Percentiles rank a stretch among this genome's conserved stretches.
Conservation (phyloP, 2,329 filamentous ascomycete species). For the Hypoxylon sp. region DNA sequence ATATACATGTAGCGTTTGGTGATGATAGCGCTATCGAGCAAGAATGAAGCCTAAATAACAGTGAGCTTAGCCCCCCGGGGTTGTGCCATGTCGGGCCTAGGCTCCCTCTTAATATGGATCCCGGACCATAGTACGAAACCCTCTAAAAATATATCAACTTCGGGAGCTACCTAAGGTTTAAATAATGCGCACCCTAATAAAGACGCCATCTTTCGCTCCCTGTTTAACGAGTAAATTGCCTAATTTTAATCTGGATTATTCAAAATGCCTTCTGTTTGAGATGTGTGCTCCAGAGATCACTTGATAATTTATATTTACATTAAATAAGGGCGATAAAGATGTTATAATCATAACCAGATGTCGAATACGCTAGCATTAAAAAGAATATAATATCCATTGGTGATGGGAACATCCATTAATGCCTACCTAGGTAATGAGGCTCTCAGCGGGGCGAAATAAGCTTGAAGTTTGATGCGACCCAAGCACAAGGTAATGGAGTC, state of each 20-base stretch:
- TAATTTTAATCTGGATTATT: background rate
- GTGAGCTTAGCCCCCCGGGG: background rate
- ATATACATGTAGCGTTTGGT: no score
- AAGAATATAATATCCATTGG: no score
- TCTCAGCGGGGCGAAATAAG: conserved; percentile 20
- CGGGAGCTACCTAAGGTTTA: background rate
- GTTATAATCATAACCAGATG: background rate
- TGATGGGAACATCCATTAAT: no score
- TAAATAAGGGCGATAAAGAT: background rate
- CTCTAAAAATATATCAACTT: background rate
- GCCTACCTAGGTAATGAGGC: conserved; percentile 13
- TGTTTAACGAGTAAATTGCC: background rate
- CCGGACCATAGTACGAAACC: no score
- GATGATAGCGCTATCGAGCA: no score
- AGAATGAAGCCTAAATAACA: background rate
- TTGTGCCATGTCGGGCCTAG: background rate
- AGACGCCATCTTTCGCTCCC: background rate
- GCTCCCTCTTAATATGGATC: background rate
- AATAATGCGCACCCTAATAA: background rate
- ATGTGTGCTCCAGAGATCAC: background rate
- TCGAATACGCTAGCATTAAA: background rate
- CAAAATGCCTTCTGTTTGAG: background rate
- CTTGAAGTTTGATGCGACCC: conserved; percentile 14
- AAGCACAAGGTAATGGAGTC: background rate
- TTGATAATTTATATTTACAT: background rate